Evolutionary conservation across 2,329 filamentous ascomycete genomes (phyloP).

Genomic region (Pseudocercospora cruenta): DNA sequence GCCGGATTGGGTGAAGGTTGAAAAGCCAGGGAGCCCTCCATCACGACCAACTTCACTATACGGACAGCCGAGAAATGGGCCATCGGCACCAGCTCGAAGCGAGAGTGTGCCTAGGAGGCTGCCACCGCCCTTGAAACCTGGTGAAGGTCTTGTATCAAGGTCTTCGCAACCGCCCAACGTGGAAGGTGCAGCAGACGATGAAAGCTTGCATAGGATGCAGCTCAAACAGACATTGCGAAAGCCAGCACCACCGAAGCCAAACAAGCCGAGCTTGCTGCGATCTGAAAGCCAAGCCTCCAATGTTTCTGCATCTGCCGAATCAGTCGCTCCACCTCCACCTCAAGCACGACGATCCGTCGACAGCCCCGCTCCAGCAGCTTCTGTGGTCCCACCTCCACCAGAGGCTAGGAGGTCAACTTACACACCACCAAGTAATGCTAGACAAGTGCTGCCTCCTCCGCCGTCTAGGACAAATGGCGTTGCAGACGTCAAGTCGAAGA

Average conservation of each 20-base stretch:
- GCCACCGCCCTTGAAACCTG: constrained; percentile 18
- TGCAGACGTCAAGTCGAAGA: constrained; percentile 1
- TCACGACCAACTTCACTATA: constrained; percentile 26
- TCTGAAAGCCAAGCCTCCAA: constrained; percentile 31
- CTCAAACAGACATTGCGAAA: constrained; percentile 38
- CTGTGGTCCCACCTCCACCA: constrained; percentile 20
- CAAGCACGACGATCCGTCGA: constrained; percentile 26
- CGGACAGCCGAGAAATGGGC: not conserved
- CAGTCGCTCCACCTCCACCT: constrained; percentile 29
- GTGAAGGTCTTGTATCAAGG: constrained; percentile 1
- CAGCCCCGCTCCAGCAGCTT: constrained; percentile 8
- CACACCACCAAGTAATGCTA: not conserved
- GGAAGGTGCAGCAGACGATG: constrained; percentile 14
- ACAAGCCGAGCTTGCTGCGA: constrained; percentile 39
- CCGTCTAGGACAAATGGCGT: constrained; percentile 14
- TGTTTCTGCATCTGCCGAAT: constrained; percentile 21
- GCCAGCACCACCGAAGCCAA: constrained; percentile 41
- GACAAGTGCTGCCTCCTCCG: constrained; percentile 23
- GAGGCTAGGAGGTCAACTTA: constrained; percentile 23
- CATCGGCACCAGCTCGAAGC: not conserved
- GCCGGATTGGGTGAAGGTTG: constrained; percentile 75
- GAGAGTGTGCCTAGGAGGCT: constrained; percentile 26
- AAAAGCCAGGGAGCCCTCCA: constrained; percentile 33
- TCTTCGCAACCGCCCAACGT: constrained; percentile 9
- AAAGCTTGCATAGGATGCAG: constrained; percentile 17